Base-by-base conservation (phyloP, 352 stramenopile genomes). In the Globisporangium solare region DNA sequence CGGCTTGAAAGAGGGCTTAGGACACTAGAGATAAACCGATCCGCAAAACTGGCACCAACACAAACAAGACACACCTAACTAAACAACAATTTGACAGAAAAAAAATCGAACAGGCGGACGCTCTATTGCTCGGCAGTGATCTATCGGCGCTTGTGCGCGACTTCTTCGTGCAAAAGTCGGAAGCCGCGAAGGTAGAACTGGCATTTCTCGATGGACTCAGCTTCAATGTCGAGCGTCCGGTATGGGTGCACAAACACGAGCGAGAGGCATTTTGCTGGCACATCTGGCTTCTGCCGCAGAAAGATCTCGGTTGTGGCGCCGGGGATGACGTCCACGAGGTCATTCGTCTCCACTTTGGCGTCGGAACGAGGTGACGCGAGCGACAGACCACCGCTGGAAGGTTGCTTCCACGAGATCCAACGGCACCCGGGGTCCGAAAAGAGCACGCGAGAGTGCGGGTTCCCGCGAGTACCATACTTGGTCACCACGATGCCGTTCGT, bases 191-290 rank as follows among this genome's bases (percentile, higher is more conserved):
- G 52, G 7, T 82, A 66, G 11, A 60, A 60, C 22, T 77, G 63
- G 43, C 75, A 71, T 47, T 80, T 68, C 15, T 86, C 74, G 17
- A 61, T 48, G 8, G 61, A 88, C 56, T 88, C 81, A 14, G 77
- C 53, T 47, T 88, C 67, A 3, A 92, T 43, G 54, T 89, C 81
- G 18, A 92, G 61, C 48, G 81, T 88, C 27, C 81, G 81, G 43
- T 74, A 88, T 41, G 81, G 81, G 45, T 84, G 72, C 27, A 84
- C 73, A 35, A 86, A 84, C 45, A 89, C 76, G 17, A 92, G 77
- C 51, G 79, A 89, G 59, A 89, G 67, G 58, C 79, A 92, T 20
- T 71, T 66, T 5, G 53, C 35, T 2, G 70, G 45, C 12, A 51
- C 40, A 27, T 80, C 68, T 37, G 65, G 67, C 32, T 51, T 65